These are phyloP conservation scores for Panicum miliaceum DNA, from an alignment of 176 grass and related monocot species.

Conservation along the genomic window DNA sequence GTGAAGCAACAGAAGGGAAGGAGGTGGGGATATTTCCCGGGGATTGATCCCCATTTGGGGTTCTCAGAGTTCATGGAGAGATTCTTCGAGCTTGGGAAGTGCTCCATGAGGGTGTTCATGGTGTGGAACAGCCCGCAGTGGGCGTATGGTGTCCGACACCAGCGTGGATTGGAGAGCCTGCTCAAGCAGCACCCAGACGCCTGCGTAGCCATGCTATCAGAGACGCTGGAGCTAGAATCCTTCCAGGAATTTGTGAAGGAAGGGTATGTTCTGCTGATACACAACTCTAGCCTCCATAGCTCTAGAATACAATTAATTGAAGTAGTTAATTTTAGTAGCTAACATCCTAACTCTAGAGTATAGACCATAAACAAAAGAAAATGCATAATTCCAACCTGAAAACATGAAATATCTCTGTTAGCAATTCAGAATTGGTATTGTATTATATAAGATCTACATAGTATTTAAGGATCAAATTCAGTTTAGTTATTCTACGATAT, in stretches of 20 bases:
- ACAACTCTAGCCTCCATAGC: background rate
- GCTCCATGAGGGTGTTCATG: conserved; percentile 86
- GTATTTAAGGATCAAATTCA: background rate
- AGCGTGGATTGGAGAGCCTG: conserved; percentile 85
- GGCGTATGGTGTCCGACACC: conserved; percentile 71
- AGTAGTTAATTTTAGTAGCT: conserved; percentile 21
- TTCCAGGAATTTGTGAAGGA: conserved; percentile 79
- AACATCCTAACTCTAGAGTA: background rate
- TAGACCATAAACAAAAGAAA: background rate
- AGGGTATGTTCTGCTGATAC: conserved; percentile 57
- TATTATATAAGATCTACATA: background rate
- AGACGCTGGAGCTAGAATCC: conserved; percentile 81
- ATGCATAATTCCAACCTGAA: conserved; percentile 9
- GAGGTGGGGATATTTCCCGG: conserved; percentile 83
- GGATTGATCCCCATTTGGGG: conserved; percentile 67
- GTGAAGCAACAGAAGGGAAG: conserved; percentile 39
- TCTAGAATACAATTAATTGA: background rate
- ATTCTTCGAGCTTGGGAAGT: conserved; percentile 62
- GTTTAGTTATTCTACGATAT: background rate
- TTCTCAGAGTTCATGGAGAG: conserved; percentile 79
- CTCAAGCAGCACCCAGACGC: conserved; percentile 75
- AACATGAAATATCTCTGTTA: conserved; percentile 11
- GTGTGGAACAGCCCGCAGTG: conserved; percentile 93
- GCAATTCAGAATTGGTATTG: background rate
- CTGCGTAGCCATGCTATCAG: conserved; percentile 77